phyloP scores from a whole-genome alignment of 1,284 basidiomycete genomes.

The Retiboletus flavoniger region DNA sequence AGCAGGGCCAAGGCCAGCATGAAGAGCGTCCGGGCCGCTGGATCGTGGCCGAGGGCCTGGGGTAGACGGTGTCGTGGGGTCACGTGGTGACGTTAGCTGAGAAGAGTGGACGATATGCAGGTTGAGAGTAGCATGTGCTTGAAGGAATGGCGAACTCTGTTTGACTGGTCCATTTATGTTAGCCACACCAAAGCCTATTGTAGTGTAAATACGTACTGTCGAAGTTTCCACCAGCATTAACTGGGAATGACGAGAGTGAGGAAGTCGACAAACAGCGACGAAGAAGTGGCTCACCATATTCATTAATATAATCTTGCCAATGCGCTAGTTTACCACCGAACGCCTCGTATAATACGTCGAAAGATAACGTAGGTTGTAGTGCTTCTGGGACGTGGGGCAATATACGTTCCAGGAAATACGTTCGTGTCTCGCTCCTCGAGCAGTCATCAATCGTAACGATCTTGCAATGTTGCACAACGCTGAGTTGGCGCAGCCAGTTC shows the following conservation, averaged over 20 bases:
- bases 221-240: conserved; percentile 35
- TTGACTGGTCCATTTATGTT: conserved; percentile 48
- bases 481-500: conserved; percentile 73
- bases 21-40: conserved; percentile 49
- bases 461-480: conserved; percentile 80
- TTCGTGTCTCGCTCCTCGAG: conserved; percentile 63
- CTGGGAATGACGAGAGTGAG: conserved; percentile 16
- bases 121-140: conserved; percentile 71
- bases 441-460: conserved; percentile 80
- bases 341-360: conserved; percentile 70
- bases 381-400: conserved; percentile 61
- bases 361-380: conserved; percentile 53
- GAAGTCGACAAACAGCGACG: neutral
- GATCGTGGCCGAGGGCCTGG: conserved; percentile 36
- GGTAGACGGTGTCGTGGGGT: conserved; percentile 36
- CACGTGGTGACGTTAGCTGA: conserved; percentile 42
- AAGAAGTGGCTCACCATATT: conserved; percentile 53
- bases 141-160: conserved; percentile 72
- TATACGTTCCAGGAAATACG: conserved; percentile 63
- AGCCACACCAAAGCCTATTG: neutral
- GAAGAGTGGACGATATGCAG: conserved; percentile 75
- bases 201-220: conserved; percentile 27
- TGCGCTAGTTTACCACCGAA: conserved; percentile 82
- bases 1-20: conserved; percentile 52
- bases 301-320: conserved; percentile 74